Base-by-base conservation (phyloP, 2,329 filamentous ascomycete genomes). In the Diaporthe aspalathi region DNA sequence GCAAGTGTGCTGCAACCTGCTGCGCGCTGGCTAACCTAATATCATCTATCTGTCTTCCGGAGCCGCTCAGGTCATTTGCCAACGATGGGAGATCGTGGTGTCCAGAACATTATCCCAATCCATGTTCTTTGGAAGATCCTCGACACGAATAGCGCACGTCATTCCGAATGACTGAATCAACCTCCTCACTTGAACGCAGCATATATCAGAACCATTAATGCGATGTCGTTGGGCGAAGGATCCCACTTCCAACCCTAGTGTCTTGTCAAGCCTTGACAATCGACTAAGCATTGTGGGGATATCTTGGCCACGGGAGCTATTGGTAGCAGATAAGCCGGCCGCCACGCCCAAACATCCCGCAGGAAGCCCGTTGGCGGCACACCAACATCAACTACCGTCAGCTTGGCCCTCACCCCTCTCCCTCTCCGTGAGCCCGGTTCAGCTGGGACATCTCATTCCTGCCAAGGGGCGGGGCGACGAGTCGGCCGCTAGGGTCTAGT, bases 221-320 rank as follows among this genome's bases (percentile, higher is more conserved):
- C 29, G 7, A 20, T 20, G 45, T 38, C 29, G 60, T 50, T 65
- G 45, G 43, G 22, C 45, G 29, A 50, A 65, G 60, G 60, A 50
- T 65, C 43, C n/a, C 11, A n/a, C 32, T 50, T 27, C 24, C 12
- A 27, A 22, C 14, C 5, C 5, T 38, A 50, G 38, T 45, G 56
- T 60, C 56, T 60, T 45, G 56, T 49, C 27, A 47, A 47, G 60
- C 32, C 60, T 65, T 65, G 60, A 50, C 60, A 0, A 0, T 12
- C 12, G 45, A 35, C 60, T 50, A 65, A 65, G 60, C 60, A 65
- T 65, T 65, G 60, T 65, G 60, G 60, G 60, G 60, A 65, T 65
- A 65, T 49, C 60, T 65, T 65, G 60, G 60, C 60, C 29, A 12
- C 60, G 60, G 60, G 60, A 65, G 60, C 60, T 38, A 65, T 65